Evolutionary conservation across 2,329 filamentous ascomycete species (phyloP), one percentile per base, ranked within the genome.

Genomic region (Fusarium sp.): DNA sequence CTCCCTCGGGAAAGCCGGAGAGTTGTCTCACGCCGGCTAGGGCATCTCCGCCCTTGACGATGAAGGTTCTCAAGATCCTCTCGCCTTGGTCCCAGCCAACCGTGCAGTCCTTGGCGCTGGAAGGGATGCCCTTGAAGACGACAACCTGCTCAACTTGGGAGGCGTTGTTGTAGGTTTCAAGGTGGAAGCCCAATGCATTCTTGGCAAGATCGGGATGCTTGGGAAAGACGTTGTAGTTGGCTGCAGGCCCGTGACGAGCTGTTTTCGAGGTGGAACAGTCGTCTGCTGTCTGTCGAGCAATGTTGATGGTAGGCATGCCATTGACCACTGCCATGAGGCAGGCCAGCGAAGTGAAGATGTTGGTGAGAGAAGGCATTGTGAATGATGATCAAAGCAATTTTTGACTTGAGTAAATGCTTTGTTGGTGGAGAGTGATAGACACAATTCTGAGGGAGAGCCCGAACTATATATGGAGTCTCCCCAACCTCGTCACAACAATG

Each of bases 1-100:
- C 59, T 3, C 65, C 63, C 0, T 67, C 66, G 35, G 78, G 79
- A 47, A 80, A 73, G 13, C 78, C 75, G 14, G 75, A 68, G 2
- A 82, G 73, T 25, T 74, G 80, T 27, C 64, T 70, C 22, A 77
- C 63, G 2, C 66, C 47, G 1, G 79, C 38, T 18, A 79, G 66
- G 3, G 79, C 82, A 38, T 73, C 79, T 18, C 35, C 59, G 33
- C 77, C 76, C 16, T 77, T 73, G 67, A 84, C 83, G 67, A 80
- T 79, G 68, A 85, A 84, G 58, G 79, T 80, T 68, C 81, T 84
- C 45, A 82, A 79, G 68, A 77, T 81, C 65, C 74, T 80, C 9
- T 79, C 81, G 9, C 82, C 84, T 11, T 83, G 82, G 3, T 56
- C 56, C 82, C 82, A 84, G 18, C 67, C 63, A 9, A 83, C 70